Evolutionary conservation across 306 rosid genomes (phyloP).

Genomic region (Glycyrrhiza uralensis): DNA sequence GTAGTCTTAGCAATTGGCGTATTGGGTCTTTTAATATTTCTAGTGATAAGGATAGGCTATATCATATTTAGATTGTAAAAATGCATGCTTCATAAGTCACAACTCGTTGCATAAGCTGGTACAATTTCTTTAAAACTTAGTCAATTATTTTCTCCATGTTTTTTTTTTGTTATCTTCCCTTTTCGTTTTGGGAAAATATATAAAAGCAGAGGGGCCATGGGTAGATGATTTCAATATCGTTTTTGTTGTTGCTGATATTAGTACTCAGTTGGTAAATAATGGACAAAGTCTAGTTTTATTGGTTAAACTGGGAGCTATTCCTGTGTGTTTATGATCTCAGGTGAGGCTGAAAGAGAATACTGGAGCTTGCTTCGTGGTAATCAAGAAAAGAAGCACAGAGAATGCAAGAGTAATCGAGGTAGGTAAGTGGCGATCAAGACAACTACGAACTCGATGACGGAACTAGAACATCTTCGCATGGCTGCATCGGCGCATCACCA

Average conservation of each 20-base stretch:
- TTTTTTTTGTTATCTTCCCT: background rate
- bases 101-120: background rate
- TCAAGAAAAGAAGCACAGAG: constrained; percentile 51
- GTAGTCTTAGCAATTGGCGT: background rate
- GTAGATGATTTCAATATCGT: background rate
- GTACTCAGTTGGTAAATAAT: constrained; percentile 1
- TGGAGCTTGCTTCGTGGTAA: constrained; percentile 71
- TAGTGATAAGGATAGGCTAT: background rate
- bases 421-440: constrained; percentile 46
- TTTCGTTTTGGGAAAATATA: background rate
- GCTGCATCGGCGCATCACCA: too few species aligned
- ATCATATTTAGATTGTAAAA: background rate
- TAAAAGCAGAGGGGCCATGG: background rate
- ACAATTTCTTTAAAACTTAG: background rate
- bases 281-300: background rate
- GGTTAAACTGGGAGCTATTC: background rate
- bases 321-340: constrained; percentile 38
- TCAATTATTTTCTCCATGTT: background rate
- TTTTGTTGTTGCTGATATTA: background rate
- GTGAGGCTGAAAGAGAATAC: constrained; percentile 82
- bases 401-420: constrained; percentile 51
- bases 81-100: background rate
- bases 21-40: background rate
- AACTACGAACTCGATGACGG: too few species aligned
- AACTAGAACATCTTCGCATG: too few species aligned